Base-by-base conservation (phyloP, 2,329 filamentous ascomycete species). In the Xylaria arbuscula region DNA sequence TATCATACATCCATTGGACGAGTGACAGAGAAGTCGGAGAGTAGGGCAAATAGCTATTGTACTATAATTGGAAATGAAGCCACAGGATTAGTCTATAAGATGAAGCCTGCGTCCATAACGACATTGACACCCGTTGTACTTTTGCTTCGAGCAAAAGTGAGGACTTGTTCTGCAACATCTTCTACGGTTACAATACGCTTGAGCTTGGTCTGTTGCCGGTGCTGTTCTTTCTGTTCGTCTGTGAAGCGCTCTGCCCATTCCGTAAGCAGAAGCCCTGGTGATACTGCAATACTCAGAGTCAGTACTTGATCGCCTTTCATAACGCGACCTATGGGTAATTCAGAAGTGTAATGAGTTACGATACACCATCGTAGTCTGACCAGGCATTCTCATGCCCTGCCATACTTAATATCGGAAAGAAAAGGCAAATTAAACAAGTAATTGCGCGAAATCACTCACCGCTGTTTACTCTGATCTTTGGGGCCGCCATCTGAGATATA, bases 201-300 rank as follows among this genome's bases (percentile, higher is more conserved):
- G 45, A 94, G 81, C 63, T 83, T 85, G 1, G 89, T 87, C 53
- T 80, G 83, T n/a, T 89, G 80, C 66, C 83, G 86, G 71, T 87
- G 81, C 1, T 71, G 78, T 63, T 88, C 79, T 55, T 91, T 86
- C 69, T 80, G 81, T 72, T 92, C 90, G 1, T 84, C 79, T 0
- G 85, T 80, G 77, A 89, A 93, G 70, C 78, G 82, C 55, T 85
- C 79, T 13, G 89, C 89, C 90, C 90, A 93, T 76, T 92, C 90
- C 2, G 66, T 70, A 13, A 69, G 59, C 28, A 68, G 34, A 48
- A 69, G 62, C 19, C 69, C 57, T 1, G 57, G 66, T n/a, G 62
- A 65, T 3, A 70, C 65, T 66, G n/a, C 28, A 57, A 48, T 22
- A 38, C 10, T 34, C 15, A 34, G 40, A 2, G 40, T 70, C 32